phyloP scores from a whole-genome alignment of 805 yeast genomes.

The Wickerhamiella sorbophila region DNA sequence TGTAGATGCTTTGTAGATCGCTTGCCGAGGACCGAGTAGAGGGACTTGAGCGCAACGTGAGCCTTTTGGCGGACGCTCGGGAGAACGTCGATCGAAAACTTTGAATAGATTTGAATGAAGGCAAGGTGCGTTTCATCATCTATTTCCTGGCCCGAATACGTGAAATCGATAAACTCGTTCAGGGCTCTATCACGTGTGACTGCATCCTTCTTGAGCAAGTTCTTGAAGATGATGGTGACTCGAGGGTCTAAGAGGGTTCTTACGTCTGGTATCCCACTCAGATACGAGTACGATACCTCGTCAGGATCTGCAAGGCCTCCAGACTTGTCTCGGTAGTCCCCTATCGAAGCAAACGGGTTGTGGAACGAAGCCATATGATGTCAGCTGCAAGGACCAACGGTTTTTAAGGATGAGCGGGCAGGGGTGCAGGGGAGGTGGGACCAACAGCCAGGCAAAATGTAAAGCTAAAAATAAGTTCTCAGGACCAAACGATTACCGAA shows the following conservation, averaged over 20 bases:
- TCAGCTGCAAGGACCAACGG: not conserved
- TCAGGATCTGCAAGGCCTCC: slow-evolving; percentile 4
- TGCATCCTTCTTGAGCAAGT: slow-evolving; percentile 61
- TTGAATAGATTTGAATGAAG: slow-evolving; percentile 63
- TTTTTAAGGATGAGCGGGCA: no score
- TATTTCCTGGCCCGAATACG: slow-evolving; percentile 24
- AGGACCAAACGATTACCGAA: no score
- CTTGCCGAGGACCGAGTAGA: slow-evolving; percentile 40
- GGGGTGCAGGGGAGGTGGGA: no score
- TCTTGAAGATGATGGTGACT: slow-evolving; percentile 54
- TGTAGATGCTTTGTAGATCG: slow-evolving; percentile 49
- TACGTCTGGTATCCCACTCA: slow-evolving; percentile 68
- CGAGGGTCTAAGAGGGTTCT: slow-evolving; percentile 33
- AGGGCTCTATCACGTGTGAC: slow-evolving; percentile 78
- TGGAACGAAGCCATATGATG: not conserved
- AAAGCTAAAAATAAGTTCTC: no score
- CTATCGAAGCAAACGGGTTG: slow-evolving; percentile 16
- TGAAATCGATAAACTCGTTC: slow-evolving; percentile 32
- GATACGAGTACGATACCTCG: slow-evolving; percentile 56
- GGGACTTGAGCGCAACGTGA: slow-evolving; percentile 49
- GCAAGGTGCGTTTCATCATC: slow-evolving; percentile 54
- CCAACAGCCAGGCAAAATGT: no score
- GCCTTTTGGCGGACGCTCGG: slow-evolving; percentile 45
- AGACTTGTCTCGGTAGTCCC: slow-evolving; percentile 7
- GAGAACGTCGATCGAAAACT: slow-evolving; percentile 58